These are phyloP conservation scores for Arachis stenosperma DNA, from an alignment of 306 rosid genomes.

Conservation along the genomic window DNA sequence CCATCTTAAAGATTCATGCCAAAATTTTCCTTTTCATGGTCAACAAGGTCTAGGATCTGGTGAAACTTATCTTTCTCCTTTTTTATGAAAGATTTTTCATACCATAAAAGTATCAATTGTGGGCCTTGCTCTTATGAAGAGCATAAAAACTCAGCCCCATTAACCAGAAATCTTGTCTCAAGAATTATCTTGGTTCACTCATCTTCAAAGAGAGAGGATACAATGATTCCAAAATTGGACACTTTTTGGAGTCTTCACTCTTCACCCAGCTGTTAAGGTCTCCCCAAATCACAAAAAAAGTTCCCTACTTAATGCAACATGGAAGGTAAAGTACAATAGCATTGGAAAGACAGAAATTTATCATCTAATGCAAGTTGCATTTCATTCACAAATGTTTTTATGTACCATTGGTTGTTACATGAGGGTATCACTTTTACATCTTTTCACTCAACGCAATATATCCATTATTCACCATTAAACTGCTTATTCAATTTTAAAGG, in stretches of 20 bases:
- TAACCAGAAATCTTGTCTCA: neutral
- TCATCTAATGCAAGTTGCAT: neutral
- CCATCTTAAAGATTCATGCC: slow-evolving; percentile 1
- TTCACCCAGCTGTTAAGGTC: slow-evolving; percentile 40
- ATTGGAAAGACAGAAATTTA: slow-evolving; percentile 14
- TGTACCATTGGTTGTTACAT: too few species aligned
- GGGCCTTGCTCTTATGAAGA: slow-evolving; percentile 14
- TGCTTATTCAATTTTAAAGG: too few species aligned
- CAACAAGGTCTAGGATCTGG: slow-evolving; percentile 1
- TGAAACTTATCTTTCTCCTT: neutral
- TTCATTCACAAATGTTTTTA: too few species aligned
- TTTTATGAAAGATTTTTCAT: neutral
- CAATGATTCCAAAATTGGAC: neutral
- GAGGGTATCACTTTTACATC: too few species aligned
- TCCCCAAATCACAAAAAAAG: slow-evolving; percentile 18
- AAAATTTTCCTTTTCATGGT: neutral
- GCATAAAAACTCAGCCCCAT: slow-evolving; percentile 5
- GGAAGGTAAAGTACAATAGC: slow-evolving; percentile 8
- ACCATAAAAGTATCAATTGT: slow-evolving; percentile 5
- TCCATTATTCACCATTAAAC: too few species aligned
- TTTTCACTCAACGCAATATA: too few species aligned
- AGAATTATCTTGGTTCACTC: neutral
- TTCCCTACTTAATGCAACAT: slow-evolving; percentile 34
- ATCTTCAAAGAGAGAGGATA: neutral
- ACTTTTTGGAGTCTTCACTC: neutral